These are phyloP conservation scores for Leccinum griseonigrum DNA, from an alignment of 1,284 basidiomycete species.

Conservation along the genomic window DNA sequence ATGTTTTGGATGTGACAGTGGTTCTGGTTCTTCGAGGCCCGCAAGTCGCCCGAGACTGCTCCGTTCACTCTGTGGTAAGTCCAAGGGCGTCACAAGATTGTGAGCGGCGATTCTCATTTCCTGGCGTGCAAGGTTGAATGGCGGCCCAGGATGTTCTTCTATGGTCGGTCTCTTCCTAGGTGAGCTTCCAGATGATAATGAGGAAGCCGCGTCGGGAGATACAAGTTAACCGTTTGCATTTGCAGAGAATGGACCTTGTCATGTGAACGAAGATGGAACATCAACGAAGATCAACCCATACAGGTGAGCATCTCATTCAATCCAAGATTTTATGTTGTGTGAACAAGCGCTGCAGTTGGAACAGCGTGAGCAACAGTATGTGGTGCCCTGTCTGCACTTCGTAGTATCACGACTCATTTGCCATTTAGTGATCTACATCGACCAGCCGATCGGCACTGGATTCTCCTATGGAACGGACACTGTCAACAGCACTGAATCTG, in stretches of 20 bases:
- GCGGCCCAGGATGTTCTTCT: conserved; percentile 39
- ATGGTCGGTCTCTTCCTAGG: conserved; percentile 47
- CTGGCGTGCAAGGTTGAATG: conserved; percentile 32
- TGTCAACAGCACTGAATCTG: conserved; percentile 52
- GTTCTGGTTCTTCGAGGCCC: conserved; percentile 74
- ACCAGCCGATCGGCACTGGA: conserved; percentile 71
- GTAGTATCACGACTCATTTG: not conserved
- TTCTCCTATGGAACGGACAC: conserved; percentile 60
- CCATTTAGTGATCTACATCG: conserved; percentile 66
- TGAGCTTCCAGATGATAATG: not conserved
- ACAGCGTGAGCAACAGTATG: conserved; percentile 63
- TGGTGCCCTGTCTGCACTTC: not conserved
- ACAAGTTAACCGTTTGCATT: conserved; percentile 4
- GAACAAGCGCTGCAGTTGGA: conserved; percentile 48
- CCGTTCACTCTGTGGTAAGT: conserved; percentile 63
- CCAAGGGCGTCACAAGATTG: conserved; percentile 4
- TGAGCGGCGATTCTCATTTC: not conserved
- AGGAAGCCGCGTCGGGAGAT: no score
- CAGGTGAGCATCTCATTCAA: conserved; percentile 17
- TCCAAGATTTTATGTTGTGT: not conserved
- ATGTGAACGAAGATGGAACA: conserved; percentile 24
- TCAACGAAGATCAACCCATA: conserved; percentile 31
- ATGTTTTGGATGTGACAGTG: conserved; percentile 37
- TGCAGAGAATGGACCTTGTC: conserved; percentile 32
- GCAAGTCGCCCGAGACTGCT: conserved; percentile 54